A percentile compares a stretch with the other conserved stretches of the same genome.
These are phyloP conservation scores for Flaveria bidentis DNA, from an alignment of 129 eudicot species.

Conservation along the genomic window DNA sequence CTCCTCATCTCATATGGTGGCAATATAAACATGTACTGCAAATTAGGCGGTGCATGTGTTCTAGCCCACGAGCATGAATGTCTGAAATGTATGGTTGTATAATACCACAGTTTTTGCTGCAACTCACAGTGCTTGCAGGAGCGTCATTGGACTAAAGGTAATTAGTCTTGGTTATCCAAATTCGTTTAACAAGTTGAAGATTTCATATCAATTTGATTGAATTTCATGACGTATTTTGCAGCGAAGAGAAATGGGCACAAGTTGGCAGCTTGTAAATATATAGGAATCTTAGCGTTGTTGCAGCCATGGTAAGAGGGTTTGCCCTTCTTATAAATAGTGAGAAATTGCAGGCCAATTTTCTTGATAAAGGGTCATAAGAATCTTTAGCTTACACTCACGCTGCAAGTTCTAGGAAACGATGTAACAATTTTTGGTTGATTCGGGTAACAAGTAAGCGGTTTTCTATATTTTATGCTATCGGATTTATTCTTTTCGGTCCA, in stretches of 20 bases:
- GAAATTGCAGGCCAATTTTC: slow-evolving; percentile 4
- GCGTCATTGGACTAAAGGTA: slow-evolving; percentile 18
- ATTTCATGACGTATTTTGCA: slow-evolving; percentile 19
- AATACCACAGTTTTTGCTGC: slow-evolving; percentile 30
- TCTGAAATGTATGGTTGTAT: slow-evolving; percentile 31
- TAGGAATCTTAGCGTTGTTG: slow-evolving; percentile 29
- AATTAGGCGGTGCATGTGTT: slow-evolving; percentile 16
- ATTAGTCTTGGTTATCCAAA: slow-evolving; percentile 13
- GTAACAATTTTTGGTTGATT: slow-evolving; percentile 20
- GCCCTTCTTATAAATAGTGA: slow-evolving; percentile 11
- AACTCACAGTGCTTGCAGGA: slow-evolving; percentile 34
- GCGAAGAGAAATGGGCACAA: slow-evolving; percentile 21
- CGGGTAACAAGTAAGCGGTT: slow-evolving; percentile 14
- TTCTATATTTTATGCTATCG: slow-evolving; percentile 11
- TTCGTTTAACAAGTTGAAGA: background rate
- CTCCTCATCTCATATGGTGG: slow-evolving; percentile 19
- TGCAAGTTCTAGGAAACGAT: slow-evolving; percentile 16
- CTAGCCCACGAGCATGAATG: slow-evolving; percentile 21
- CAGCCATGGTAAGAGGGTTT: slow-evolving; percentile 5
- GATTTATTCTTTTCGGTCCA: slow-evolving; percentile 11
- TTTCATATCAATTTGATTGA: slow-evolving; percentile 9
- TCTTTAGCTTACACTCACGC: slow-evolving; percentile 21
- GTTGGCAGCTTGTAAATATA: slow-evolving; percentile 41
- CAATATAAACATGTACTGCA: slow-evolving; percentile 2
- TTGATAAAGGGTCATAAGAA: slow-evolving; percentile 21